Base-by-base conservation (phyloP, 768 basidiomycete species). In the Boletellus ananas region DNA sequence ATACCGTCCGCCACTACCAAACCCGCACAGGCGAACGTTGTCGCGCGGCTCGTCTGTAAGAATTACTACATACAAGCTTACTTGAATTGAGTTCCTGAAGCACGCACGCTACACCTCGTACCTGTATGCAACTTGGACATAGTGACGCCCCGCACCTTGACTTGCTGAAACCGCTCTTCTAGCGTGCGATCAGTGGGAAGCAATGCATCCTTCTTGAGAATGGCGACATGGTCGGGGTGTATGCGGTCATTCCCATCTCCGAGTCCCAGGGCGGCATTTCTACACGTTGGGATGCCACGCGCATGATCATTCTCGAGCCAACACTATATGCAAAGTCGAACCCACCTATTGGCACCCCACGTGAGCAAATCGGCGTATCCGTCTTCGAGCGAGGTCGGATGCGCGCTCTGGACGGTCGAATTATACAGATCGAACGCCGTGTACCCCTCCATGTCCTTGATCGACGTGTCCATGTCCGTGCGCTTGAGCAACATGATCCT, bases 101-200 rank as follows among this genome's bases (percentile, higher is more conserved):
- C 9, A 8, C 14, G 27, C 3, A 29, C 11, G 16, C 13, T 0
- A n/a, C 14, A 31, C 16, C 43, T 56, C 72, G 52, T 50, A 81
- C 83, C 86, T n/a, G 93, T 94, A 58, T 97, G 94, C 18, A 98
- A 71, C 60, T 81, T 89, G 17, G 90, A 85, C 93, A 97, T 94
- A 47, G 23, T 75, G 18, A 94, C 74, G 42, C 84, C 77, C 20
- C 75, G 77, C 13, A 87, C 82, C 14, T 74, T 75, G 31, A 88
- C 72, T 3, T 84, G 80, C 31, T 75, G 70, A 60, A 94, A 88
- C 40, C 82, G 74, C 14, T 72, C 73, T 11, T 72, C 61, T 18
- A 80, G 52, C 3, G 50, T 51, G 23, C 60, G 62, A 34, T 45
- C 48, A 39, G 50, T 52, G 14, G 55, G 40, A 27, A 51, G 43